Base-by-base conservation (phyloP, 2,329 filamentous ascomycete genomes). In the Exophiala phaeomuriformis region DNA sequence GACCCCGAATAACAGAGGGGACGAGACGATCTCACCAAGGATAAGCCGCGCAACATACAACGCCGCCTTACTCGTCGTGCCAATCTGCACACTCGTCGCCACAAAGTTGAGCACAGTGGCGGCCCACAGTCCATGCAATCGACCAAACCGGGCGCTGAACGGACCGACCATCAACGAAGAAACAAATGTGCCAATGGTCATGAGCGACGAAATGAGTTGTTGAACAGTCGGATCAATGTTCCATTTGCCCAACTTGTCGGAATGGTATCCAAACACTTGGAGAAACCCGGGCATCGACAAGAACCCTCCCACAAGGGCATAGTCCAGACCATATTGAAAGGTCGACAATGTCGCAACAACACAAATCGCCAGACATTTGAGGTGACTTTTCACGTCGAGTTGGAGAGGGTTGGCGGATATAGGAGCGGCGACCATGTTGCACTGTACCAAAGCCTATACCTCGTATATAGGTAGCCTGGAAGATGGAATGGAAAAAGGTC, bases 261-360 rank as follows among this genome's bases (percentile, higher is more conserved):
- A 70, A 19, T 68, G 64, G 51, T 78, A 74, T 2, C 77, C 77
- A 61, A 77, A 79, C 0, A 79, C 75, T 50, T 69, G 64, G 4
- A 77, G 60, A 47, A 78, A 79, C 0, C 76, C 76, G 0, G 76
- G 75, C 75, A 77, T 77, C 30, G 75, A 74, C 58, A 77, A 71
- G 3, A 76, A 63, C 2, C 70, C 72, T 5, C 71, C 72, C 0
- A 78, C 67, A 5, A 71, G 71, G 2, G 72, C 70, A 7, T 69
- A 73, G 62, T 78, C 75, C 4, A 78, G 70, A 3, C 54, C 54
- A 63, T 78, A 79, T 59, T 79, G 75, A 69, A 77, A 75, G 56
- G 75, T 77, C 3, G 75, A 73, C 31, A 75, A 67, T 3, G 75
- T 71, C 5, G 77, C 72, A 9, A 71, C 65, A 44, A 68, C 71